Evolutionary conservation across 495 filamentous ascomycete species (phyloP).

Genomic region (Trypethelium eluteriae): DNA sequence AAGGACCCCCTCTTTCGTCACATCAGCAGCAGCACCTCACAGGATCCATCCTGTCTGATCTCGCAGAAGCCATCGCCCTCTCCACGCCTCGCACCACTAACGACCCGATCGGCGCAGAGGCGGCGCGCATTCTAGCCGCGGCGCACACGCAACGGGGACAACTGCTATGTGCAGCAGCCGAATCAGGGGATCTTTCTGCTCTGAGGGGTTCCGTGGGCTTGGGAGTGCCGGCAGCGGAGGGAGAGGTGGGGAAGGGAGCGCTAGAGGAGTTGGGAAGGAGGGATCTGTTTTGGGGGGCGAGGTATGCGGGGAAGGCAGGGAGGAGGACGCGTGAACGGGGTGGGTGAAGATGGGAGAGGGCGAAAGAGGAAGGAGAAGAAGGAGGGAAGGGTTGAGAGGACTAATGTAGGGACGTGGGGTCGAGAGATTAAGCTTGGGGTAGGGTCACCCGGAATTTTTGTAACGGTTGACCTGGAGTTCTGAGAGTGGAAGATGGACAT

Average conservation of each 20-base stretch:
- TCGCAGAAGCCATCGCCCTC: conserved; percentile 56
- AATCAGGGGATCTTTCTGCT: conserved; percentile 25
- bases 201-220: too few relatives aligned
- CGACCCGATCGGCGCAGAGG: conserved; percentile 48
- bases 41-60: conserved; percentile 46
- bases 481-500: too few relatives aligned
- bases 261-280: conserved; percentile 65
- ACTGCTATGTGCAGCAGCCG: conserved; percentile 56
- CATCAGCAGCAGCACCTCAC: conserved; percentile 17
- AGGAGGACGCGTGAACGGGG: too few relatives aligned
- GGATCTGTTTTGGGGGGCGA: conserved; percentile 66
- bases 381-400: too few relatives aligned
- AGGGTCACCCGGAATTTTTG: too few relatives aligned
- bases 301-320: conserved; percentile 67
- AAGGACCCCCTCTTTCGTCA: conserved; percentile 38
- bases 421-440: too few relatives aligned
- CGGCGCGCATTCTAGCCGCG: conserved; percentile 56
- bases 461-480: too few relatives aligned
- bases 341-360: too few relatives aligned
- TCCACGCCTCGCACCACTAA: conserved; percentile 46
- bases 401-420: too few relatives aligned
- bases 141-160: conserved; percentile 71
- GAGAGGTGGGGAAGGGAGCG: conserved; percentile 36
- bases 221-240: too few relatives aligned
- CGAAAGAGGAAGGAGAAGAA: too few relatives aligned